Evolutionary conservation across 23 red algal species (phyloP).

Genomic region (Agarophyton chilense): DNA sequence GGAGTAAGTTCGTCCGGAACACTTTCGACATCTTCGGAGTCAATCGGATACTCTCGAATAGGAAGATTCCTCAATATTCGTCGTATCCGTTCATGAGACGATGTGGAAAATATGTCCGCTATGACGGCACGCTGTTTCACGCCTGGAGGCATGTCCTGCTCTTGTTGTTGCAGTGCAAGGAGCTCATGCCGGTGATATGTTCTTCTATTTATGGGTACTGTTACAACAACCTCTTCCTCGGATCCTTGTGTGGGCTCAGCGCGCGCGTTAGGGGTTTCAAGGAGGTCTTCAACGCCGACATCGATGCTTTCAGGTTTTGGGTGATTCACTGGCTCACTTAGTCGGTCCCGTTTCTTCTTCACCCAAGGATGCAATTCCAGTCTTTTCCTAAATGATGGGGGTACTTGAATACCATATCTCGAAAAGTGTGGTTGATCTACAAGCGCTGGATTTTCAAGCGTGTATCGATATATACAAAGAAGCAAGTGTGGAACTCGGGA

Average conservation of each 20-base stretch:
- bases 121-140: conserved; percentile 10
- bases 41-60: neutral
- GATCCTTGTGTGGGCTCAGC: neutral
- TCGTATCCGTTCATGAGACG: neutral
- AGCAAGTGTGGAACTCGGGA: conserved; percentile 85
- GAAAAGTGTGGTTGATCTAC: conserved; percentile 77
- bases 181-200: conserved; percentile 61
- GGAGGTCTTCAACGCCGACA: too few relatives aligned
- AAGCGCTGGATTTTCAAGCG: conserved; percentile 61
- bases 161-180: conserved; percentile 12
- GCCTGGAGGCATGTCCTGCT: conserved; percentile 13
- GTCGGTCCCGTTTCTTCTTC: neutral
- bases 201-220: conserved; percentile 3
- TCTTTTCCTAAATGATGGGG: neutral
- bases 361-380: conserved; percentile 47
- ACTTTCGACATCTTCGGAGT: neutral
- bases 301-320: neutral
- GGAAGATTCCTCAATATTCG: neutral
- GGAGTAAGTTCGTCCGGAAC: neutral
- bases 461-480: conserved; percentile 86
- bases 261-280: neutral
- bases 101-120: conserved; percentile 3
- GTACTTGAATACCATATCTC: conserved; percentile 72
- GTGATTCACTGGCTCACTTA: neutral
- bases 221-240: conserved; percentile 21